These are phyloP conservation scores for Condylostoma magnum DNA, from an alignment of 169 alveolate genomes.

Conservation along the genomic window DNA sequence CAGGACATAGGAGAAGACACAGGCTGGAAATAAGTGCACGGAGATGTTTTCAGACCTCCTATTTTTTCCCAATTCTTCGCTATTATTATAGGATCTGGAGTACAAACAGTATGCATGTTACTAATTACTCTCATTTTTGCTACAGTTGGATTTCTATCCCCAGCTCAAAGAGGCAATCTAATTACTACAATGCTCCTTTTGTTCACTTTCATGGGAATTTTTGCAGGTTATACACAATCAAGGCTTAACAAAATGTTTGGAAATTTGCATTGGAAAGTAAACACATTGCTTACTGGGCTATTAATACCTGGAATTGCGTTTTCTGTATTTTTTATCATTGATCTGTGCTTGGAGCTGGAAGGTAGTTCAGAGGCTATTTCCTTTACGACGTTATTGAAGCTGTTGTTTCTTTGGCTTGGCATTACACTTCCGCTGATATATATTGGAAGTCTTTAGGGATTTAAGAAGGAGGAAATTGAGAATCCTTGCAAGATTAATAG, in stretches of 20 bases:
- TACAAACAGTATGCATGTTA: conserved; percentile 76
- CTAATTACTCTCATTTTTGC: conserved; percentile 69
- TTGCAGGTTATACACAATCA: conserved; percentile 85
- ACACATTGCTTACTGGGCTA: background rate
- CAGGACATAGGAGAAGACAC: conserved; percentile 78
- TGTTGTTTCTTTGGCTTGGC: conserved; percentile 15
- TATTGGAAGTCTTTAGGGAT: conserved; percentile 6
- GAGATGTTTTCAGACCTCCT: conserved; percentile 91
- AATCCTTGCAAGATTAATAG: conserved; percentile 13
- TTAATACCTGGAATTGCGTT: conserved; percentile 28
- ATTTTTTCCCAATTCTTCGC: conserved; percentile 73
- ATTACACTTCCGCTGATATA: conserved; percentile 28
- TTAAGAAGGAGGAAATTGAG: background rate
- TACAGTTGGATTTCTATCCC: conserved; percentile 72
- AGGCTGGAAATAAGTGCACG: conserved; percentile 90
- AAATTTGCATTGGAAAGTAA: conserved; percentile 32
- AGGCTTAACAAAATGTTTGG: conserved; percentile 66
- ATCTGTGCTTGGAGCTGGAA: conserved; percentile 9
- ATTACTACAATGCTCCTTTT: conserved; percentile 68
- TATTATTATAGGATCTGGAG: conserved; percentile 85
- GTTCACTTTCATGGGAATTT: conserved; percentile 81
- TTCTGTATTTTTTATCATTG: background rate
- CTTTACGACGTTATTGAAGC: background rate
- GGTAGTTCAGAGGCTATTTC: conserved; percentile 26
- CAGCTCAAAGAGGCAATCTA: conserved; percentile 67